phyloP scores from a whole-genome alignment of 139 green algal species.

The Ettlia oleoabundans region DNA sequence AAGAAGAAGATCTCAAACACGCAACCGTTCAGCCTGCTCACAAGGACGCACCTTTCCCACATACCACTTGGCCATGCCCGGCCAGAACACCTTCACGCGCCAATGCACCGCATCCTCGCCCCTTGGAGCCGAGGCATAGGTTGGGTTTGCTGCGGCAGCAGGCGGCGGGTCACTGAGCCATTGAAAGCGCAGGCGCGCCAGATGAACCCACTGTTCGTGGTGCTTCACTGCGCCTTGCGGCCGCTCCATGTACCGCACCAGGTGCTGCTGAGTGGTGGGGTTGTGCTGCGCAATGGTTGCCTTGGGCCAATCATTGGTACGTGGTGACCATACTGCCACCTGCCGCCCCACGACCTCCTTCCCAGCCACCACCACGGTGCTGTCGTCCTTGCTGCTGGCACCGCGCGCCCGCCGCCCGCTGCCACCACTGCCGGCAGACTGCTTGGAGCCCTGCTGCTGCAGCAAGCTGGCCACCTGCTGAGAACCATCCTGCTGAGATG shows the following conservation, averaged over 20 bases:
- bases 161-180: slow-evolving; percentile 44
- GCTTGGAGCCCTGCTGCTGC: slow-evolving; percentile 26
- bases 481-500: not conserved
- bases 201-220: slow-evolving; percentile 57
- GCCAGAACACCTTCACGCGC: slow-evolving; percentile 65
- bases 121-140: slow-evolving; percentile 15
- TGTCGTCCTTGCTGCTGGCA: slow-evolving; percentile 3
- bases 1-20: too few relatives aligned
- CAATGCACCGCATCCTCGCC: slow-evolving; percentile 47
- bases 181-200: slow-evolving; percentile 57
- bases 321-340: slow-evolving; percentile 45
- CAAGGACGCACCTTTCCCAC: slow-evolving; percentile 44
- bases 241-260: slow-evolving; percentile 45
- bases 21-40: not conserved
- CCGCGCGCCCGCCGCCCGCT: not conserved
- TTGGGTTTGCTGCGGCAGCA: slow-evolving; percentile 55
- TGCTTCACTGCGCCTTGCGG: slow-evolving; percentile 29
- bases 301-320: slow-evolving; percentile 48
- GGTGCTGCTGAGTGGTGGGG: slow-evolving; percentile 38
- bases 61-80: slow-evolving; percentile 68
- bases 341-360: slow-evolving; percentile 52
- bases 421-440: slow-evolving; percentile 23
- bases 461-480: not conserved
- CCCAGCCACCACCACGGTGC: slow-evolving; percentile 34
- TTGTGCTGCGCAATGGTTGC: slow-evolving; percentile 32